These are phyloP conservation scores for Verticillium dahliae DNA, from an alignment of 2,329 filamentous ascomycete species.

Conservation along the genomic window DNA sequence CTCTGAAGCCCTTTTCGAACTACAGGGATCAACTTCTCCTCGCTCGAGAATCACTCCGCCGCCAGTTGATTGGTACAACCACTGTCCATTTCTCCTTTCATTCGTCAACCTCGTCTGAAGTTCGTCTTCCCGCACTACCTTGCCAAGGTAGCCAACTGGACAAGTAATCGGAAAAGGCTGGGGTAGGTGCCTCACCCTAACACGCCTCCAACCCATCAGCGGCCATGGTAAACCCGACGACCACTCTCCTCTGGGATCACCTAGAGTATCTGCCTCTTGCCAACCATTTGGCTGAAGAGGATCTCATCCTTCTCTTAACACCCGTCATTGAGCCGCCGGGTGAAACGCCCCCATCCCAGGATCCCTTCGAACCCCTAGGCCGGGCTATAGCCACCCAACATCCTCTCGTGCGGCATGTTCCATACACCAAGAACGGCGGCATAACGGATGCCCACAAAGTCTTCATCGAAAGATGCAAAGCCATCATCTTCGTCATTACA, in stretches of 20 bases:
- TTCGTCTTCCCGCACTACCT: neutral
- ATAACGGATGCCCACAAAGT: slow-evolving; percentile 57
- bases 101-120: neutral
- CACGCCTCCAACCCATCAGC: neutral
- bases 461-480: slow-evolving; percentile 54
- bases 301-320: slow-evolving; percentile 56
- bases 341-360: slow-evolving; percentile 37
- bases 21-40: too few species aligned
- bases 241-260: slow-evolving; percentile 30
- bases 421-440: slow-evolving; percentile 58
- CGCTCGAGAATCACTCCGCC: too few species aligned
- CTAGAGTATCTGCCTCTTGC: slow-evolving; percentile 40
- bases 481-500: slow-evolving; percentile 55
- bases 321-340: slow-evolving; percentile 44
- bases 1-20: too few species aligned
- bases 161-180: too few species aligned
- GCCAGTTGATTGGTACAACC: neutral
- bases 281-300: slow-evolving; percentile 37
- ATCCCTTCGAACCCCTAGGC: slow-evolving; percentile 70
- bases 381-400: slow-evolving; percentile 54
- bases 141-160: too few species aligned
- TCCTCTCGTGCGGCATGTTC: slow-evolving; percentile 60
- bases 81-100: neutral
- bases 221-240: neutral
- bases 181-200: too few species aligned